These are phyloP conservation scores for Solanum appendiculatum DNA, from an alignment of 257 asterid species.

Conservation along the genomic window DNA sequence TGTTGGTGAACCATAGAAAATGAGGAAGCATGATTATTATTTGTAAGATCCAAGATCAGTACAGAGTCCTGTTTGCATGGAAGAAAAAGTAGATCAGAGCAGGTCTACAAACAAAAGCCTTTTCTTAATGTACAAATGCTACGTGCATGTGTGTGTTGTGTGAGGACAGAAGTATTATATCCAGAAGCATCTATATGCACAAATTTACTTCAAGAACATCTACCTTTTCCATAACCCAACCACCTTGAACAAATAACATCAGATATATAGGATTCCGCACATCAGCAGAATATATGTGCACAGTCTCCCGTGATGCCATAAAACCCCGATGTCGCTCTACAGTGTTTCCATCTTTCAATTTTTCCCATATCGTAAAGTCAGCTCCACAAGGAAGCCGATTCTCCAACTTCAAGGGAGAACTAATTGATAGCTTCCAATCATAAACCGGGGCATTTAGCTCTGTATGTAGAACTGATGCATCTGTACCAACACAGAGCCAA, in stretches of 20 bases:
- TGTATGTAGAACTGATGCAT: constrained; percentile 89
- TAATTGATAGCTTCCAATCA: constrained; percentile 93
- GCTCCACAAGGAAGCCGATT: constrained; percentile 91
- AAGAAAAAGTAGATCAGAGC: constrained; percentile 6
- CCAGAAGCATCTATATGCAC: not conserved
- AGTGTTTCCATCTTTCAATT: constrained; percentile 56
- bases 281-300: constrained; percentile 81
- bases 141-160: not conserved
- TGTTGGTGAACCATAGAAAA: constrained; percentile 89
- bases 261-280: constrained; percentile 74
- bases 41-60: constrained; percentile 73
- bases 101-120: not conserved
- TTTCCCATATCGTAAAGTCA: constrained; percentile 73
- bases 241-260: constrained; percentile 63
- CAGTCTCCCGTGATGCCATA: constrained; percentile 71
- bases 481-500: constrained; percentile 86
- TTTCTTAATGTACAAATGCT: not conserved
- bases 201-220: constrained; percentile 4
- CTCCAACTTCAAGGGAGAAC: constrained; percentile 87
- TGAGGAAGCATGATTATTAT: constrained; percentile 70
- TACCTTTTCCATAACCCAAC: constrained; percentile 98
- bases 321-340: constrained; percentile 73
- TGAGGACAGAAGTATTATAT: not conserved
- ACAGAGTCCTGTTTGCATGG: constrained; percentile 57
- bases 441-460: constrained; percentile 81